These are phyloP conservation scores for Didymella arachidicola DNA, from an alignment of 2,329 filamentous ascomycete species.

Conservation along the genomic window DNA sequence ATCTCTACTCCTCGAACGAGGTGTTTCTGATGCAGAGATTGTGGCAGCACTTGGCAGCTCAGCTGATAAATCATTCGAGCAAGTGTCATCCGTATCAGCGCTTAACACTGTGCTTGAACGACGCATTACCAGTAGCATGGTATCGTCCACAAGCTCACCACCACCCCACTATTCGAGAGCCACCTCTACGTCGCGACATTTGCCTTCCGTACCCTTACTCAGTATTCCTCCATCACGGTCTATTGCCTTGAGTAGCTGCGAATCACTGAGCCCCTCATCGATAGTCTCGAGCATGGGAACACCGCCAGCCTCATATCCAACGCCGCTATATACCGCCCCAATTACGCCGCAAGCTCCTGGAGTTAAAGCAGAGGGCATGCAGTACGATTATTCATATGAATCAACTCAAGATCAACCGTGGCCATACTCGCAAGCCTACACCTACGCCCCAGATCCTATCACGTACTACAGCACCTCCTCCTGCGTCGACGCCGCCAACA, in stretches of 20 bases:
- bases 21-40: constrained; percentile 65
- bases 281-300: constrained; percentile 45
- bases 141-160: constrained; percentile 32
- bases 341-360: constrained; percentile 32
- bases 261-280: constrained; percentile 43
- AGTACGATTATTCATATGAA: constrained; percentile 37
- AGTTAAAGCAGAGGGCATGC: constrained; percentile 37
- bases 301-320: constrained; percentile 33
- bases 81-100: constrained; percentile 37
- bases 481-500: constrained; percentile 54
- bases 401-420: constrained; percentile 33
- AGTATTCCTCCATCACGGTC: constrained; percentile 34
- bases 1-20: constrained; percentile 64
- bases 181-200: constrained; percentile 27
- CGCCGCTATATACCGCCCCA: constrained; percentile 33
- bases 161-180: constrained; percentile 24
- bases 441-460: constrained; percentile 24
- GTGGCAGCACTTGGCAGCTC: constrained; percentile 36
- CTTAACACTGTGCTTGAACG: constrained; percentile 45
- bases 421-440: constrained; percentile 32
- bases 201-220: constrained; percentile 33
- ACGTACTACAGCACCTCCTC: constrained; percentile 44
- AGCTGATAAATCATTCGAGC: constrained; percentile 37
- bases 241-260: constrained; percentile 35
- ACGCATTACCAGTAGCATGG: constrained; percentile 34